Evolutionary conservation across 2,329 filamentous ascomycete genomes (phyloP).

Genomic region (Aspergillus sergii): DNA sequence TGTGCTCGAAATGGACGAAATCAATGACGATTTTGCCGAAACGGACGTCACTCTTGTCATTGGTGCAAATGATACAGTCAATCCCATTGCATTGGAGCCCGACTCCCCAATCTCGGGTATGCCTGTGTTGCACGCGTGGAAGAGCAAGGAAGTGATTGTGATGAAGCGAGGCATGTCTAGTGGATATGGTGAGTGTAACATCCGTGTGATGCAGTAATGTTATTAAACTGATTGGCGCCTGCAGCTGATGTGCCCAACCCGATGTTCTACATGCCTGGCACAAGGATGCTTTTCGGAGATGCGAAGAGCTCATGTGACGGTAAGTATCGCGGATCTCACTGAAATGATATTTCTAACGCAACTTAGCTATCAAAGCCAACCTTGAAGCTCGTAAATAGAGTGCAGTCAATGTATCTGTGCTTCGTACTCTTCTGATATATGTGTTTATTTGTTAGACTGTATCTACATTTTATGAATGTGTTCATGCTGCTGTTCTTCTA

Average conservation of each 20-base stretch:
- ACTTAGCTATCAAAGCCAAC: conserved; percentile 46
- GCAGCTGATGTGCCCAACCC: conserved; percentile 85
- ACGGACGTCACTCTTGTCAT: conserved; percentile 88
- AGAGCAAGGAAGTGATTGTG: conserved; percentile 88
- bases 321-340: conserved; percentile 40
- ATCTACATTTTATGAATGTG: background rate
- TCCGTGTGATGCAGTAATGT: too few relatives aligned
- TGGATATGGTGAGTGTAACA: conserved; percentile 68
- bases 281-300: conserved; percentile 90
- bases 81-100: conserved; percentile 82
- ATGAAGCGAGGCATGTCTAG: conserved; percentile 92
- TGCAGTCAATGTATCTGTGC: background rate
- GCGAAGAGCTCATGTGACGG: conserved; percentile 82
- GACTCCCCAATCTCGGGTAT: conserved; percentile 86
- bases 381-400: conserved; percentile 35
- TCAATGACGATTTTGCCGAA: conserved; percentile 86
- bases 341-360: conserved; percentile 9
- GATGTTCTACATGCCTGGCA: conserved; percentile 89
- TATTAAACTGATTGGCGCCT: conserved; percentile 10
- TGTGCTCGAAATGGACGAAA: conserved; percentile 93
- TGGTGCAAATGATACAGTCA: conserved; percentile 90
- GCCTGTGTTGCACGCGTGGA: conserved; percentile 91
- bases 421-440: background rate
- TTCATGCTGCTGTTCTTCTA: background rate
- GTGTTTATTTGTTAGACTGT: background rate